Evolutionary conservation across 2,329 filamentous ascomycete genomes (phyloP).

Genomic region (Hyphodiscus sp.): DNA sequence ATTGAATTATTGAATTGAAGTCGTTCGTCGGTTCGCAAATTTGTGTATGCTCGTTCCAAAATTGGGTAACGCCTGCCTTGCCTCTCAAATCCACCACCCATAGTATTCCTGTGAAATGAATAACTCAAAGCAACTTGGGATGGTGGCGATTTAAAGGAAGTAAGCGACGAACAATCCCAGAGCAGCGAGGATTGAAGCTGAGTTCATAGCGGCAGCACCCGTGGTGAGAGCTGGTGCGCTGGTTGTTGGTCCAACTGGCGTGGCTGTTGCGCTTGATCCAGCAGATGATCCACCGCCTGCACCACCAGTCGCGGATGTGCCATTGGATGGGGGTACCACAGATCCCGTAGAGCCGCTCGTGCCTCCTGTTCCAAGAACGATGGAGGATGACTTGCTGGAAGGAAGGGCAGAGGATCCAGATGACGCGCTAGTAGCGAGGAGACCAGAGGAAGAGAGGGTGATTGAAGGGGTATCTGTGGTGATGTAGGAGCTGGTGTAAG

Average conservation of each 20-base stretch:
- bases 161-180: slow-evolving; percentile 36
- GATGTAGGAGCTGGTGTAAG: slow-evolving; percentile 12
- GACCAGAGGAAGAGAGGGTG: background rate
- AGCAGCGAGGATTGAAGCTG: slow-evolving; percentile 31
- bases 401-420: too few relatives aligned
- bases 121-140: background rate
- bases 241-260: slow-evolving; percentile 1
- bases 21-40: background rate
- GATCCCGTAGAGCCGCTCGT: background rate
- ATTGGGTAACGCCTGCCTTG: background rate
- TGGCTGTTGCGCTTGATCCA: background rate
- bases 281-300: slow-evolving; percentile 4
- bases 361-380: background rate
- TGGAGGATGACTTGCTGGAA: too few relatives aligned
- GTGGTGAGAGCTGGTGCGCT: slow-evolving; percentile 20
- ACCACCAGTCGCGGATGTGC: background rate
- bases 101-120: background rate
- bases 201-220: slow-evolving; percentile 27
- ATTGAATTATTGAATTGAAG: background rate
- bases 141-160: slow-evolving; percentile 33
- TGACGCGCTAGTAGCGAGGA: background rate
- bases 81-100: background rate
- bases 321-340: background rate
- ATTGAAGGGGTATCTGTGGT: slow-evolving; percentile 1
- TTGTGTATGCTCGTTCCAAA: background rate